Conservation (phyloP, 1,284 basidiomycete genomes). For the Vanrija sp. region DNA sequence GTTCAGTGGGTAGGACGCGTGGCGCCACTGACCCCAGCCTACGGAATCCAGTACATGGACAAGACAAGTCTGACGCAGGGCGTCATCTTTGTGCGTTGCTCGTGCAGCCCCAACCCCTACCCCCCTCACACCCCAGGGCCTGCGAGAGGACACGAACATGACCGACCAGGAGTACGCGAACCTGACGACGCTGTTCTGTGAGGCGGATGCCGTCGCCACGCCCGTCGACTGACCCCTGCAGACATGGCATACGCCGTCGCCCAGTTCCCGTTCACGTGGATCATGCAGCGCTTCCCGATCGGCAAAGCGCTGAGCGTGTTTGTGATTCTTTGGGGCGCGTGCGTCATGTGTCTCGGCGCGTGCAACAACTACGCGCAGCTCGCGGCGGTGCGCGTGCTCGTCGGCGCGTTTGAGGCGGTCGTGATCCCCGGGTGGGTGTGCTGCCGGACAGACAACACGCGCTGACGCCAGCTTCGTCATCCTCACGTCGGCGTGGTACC, state of each 20-base stretch:
- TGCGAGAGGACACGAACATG: background rate
- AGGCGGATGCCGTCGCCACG: background rate
- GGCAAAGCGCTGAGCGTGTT: constrained; percentile 19
- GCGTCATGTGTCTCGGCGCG: constrained; percentile 24
- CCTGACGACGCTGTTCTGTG: constrained; percentile 19
- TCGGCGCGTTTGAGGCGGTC: constrained; percentile 29
- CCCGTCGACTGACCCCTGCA: background rate
- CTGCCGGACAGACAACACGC: background rate
- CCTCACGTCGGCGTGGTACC: constrained; percentile 33
- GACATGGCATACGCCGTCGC: constrained; percentile 21
- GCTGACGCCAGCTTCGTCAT: constrained; percentile 25
- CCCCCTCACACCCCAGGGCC: background rate
- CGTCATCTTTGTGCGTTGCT: background rate
- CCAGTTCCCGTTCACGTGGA: constrained; percentile 25
- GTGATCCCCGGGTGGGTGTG: constrained; percentile 2
- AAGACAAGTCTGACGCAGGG: background rate
- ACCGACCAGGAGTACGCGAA: constrained; percentile 11
- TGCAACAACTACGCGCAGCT: constrained; percentile 29
- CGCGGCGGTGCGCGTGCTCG: constrained; percentile 22
- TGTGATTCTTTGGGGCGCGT: constrained; percentile 22
- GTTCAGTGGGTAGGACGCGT: background rate
- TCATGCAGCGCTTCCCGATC: constrained; percentile 28
- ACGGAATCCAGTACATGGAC: constrained; percentile 2
- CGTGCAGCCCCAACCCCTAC: too few species aligned
- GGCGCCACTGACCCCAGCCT: background rate